Evolutionary conservation across 176 grass and related monocot species (phyloP).

Genomic region (Bothriochloa decipiens): DNA sequence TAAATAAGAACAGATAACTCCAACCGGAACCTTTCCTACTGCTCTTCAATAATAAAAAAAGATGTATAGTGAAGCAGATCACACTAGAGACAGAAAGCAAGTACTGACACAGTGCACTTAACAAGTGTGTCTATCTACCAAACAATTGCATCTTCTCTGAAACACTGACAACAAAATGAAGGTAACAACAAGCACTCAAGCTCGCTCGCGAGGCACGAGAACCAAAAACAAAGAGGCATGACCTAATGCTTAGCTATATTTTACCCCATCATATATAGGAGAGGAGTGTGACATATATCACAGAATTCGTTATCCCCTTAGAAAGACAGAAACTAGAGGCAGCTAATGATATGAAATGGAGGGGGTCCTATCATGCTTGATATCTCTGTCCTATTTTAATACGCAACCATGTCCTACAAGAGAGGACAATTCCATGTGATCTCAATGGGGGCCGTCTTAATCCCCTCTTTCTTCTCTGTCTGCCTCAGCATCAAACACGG

Average conservation of each 20-base stretch:
- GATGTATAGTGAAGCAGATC: background rate
- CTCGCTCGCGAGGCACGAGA: conserved; percentile 23
- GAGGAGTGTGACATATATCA: background rate
- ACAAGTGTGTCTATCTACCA: background rate
- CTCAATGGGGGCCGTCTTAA: conserved; percentile 37
- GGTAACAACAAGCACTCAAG: background rate
- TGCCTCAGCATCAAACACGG: conserved; percentile 43
- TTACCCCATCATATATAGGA: background rate
- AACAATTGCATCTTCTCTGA: background rate
- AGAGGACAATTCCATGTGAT: conserved; percentile 51
- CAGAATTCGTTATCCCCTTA: conserved; percentile 29
- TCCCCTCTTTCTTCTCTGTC: conserved; percentile 23
- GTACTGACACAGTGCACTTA: background rate
- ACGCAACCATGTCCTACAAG: conserved; percentile 31
- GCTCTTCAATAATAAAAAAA: background rate
- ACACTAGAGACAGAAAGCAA: background rate
- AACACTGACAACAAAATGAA: conserved; percentile 3
- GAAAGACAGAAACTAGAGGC: background rate
- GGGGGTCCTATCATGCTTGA: conserved; percentile 39
- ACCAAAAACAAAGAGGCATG: conserved; percentile 40
- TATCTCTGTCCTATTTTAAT: conserved; percentile 48
- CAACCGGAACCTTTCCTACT: background rate
- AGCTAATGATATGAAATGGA: conserved; percentile 19
- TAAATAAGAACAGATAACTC: conserved; percentile 1
- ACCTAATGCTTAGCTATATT: conserved; percentile 17